Evolutionary conservation across 2,329 filamentous ascomycete species (phyloP), one percentile per base, ranked within the genome.

Genomic region (Trichoderma koningii): DNA sequence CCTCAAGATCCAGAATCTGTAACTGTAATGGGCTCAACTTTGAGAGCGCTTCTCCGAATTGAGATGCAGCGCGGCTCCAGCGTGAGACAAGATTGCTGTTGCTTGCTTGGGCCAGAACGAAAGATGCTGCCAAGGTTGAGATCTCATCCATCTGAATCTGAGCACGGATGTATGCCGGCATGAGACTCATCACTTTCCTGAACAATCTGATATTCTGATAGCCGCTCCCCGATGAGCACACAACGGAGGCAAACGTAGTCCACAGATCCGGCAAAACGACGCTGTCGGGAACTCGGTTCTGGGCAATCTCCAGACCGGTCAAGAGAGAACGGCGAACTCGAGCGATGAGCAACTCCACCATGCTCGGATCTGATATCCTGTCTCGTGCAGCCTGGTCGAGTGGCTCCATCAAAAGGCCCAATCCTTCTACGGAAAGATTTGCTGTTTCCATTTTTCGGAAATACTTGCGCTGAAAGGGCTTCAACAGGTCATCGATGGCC

Each of bases 271-370:
- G 53, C 5, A 56, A 17, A 17, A 67, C n/a, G 15, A 67, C 41
- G 3, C 57, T 62, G 15, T 34, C n/a, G 5, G 63, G 30, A 48
- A 53, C 30, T 34, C 44, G 26, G n/a, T 38, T 55, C 21, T 68
- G 65, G 5, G 51, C 66, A 47, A 67, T 48, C 7, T 26, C 48
- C 64, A 72, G 67, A 44, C 67, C 67, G 9, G 59, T 56, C 14
- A 71, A 41, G 15, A 72, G 45, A 15, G 45, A 66, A 53, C 68
- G 67, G 30, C 69, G 71, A 55, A 72, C 67, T 51, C 66, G 69
- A 53, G 68, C 66, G 30, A 65, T 26, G 3, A 70, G 59, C 23
- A 65, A 66, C 50, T 69, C 52, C 9, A 63, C 69, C 38, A 63
- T 66, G 12, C 57, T 51, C 2, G 53, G 50, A n/a, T 59, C 51